phyloP scores from a whole-genome alignment of 2,329 filamentous ascomycete genomes.

The Alternaria triticimaculans region DNA sequence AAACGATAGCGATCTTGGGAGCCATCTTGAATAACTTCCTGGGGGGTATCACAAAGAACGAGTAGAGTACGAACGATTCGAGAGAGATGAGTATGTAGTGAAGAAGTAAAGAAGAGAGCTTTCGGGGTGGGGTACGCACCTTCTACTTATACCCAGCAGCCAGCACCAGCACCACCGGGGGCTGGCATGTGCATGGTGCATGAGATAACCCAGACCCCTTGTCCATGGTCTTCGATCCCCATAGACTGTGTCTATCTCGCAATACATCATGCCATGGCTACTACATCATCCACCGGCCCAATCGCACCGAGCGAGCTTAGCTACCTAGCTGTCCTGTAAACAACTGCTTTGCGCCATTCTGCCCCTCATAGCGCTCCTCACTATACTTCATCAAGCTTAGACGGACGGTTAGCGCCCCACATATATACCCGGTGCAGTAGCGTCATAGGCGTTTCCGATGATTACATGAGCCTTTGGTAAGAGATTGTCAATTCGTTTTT shows the following conservation, averaged over 20 bases:
- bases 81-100: not conserved
- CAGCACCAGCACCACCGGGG: not conserved
- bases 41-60: conserved; percentile 18
- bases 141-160: not conserved
- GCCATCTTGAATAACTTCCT: conserved; percentile 65
- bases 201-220: not conserved
- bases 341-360: conserved; percentile 1
- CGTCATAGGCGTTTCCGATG: conserved; percentile 6
- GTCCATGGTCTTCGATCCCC: not conserved
- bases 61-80: not conserved
- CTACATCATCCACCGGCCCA: not conserved
- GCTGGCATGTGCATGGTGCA: not conserved
- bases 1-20: conserved; percentile 91
- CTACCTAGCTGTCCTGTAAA: not conserved
- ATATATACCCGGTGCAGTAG: conserved; percentile 7
- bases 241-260: not conserved
- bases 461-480: conserved; percentile 15
- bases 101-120: not conserved
- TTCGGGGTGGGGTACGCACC: not conserved
- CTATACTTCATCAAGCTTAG: not conserved
- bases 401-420: not conserved
- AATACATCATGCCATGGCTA: not conserved
- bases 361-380: not conserved
- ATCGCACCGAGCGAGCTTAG: not conserved
- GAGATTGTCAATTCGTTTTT: conserved; percentile 2